phyloP scores from a whole-genome alignment of 1,139 yeast genomes.

The Diutina mesorugosa region DNA sequence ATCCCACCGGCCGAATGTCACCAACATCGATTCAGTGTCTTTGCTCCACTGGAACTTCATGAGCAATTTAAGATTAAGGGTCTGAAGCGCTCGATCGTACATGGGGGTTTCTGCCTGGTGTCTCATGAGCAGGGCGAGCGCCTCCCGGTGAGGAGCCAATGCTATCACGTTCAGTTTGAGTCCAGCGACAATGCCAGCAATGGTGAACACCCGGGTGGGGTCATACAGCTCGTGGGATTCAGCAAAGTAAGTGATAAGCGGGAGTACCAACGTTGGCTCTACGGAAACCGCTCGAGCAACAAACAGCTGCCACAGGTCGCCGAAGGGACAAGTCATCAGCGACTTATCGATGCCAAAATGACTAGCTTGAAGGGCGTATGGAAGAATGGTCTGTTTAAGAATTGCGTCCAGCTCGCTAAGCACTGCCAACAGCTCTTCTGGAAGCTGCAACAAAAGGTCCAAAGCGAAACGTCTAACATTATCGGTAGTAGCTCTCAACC shows the following conservation, averaged over 20 bases:
- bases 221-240: conserved; percentile 46
- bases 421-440: conserved; percentile 35
- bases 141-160: conserved; percentile 10
- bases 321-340: conserved; percentile 39
- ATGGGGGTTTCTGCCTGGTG: conserved; percentile 48
- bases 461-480: conserved; percentile 60
- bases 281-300: conserved; percentile 15
- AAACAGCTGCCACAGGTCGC: conserved; percentile 36
- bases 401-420: conserved; percentile 32
- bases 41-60: conserved; percentile 14
- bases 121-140: conserved; percentile 24
- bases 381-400: conserved; percentile 42
- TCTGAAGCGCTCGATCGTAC: conserved; percentile 36
- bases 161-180: conserved; percentile 22
- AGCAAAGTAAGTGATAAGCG: conserved; percentile 33
- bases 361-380: conserved; percentile 52
- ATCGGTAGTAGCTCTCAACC: conserved; percentile 68
- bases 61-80: conserved; percentile 34
- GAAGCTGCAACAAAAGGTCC: conserved; percentile 42
- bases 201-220: conserved; percentile 55
- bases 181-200: conserved; percentile 46
- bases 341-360: conserved; percentile 31
- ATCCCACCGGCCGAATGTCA: not conserved
- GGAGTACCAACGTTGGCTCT: conserved; percentile 7
- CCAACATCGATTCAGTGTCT: not conserved